Base-by-base conservation (phyloP, 2,329 filamentous ascomycete genomes). In the Dactylellina haptotyla region DNA sequence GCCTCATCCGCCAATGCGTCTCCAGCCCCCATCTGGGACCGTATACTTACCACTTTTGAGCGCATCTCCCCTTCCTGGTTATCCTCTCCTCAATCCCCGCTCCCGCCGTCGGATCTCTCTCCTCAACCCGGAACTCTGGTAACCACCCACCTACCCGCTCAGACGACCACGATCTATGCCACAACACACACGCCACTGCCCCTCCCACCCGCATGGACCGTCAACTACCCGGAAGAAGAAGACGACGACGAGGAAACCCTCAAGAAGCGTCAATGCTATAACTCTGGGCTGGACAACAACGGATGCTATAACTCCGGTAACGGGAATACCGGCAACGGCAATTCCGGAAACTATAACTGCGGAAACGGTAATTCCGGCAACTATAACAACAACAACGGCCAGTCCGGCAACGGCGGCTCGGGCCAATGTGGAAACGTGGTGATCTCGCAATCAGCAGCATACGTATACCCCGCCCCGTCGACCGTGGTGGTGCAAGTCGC, bases 341-440 rank as follows among this genome's bases (percentile, higher is more conserved):
- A 75, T 18, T 37, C 23, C 25, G 70, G 70, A 8, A 75, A 75
- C 57, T 67, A 75, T 34, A 75, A 75, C 28, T 66, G 61, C 63
- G 70, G 70, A 14, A 69, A 75, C 48, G 59, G 57, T 12, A 75
- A 75, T 34, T 63, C 57, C 14, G 70, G 70, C 8, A 75, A 64
- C 26, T 67, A 69, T n/a, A 75, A 75, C 39, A 32, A 23, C 43
- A 63, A 57, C 4, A 23, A 58, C 57, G 70, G 70, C 1, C 50
- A 62, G 10, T 32, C 70, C 8, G 51, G 51, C 3, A 75, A 75
- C 12, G 70, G 70, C n/a, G 63, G 62, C 1, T n/a, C 32, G 9
- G 62, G 70, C 3, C 14, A 10, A 3, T 75, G 70, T 20, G 70
- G 70, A 6, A 75, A 67, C 43, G 70, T 75, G 1, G 70, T 75